Evolutionary conservation across 768 basidiomycete genomes (phyloP).

Genomic region (Lepiota subincarnata): DNA sequence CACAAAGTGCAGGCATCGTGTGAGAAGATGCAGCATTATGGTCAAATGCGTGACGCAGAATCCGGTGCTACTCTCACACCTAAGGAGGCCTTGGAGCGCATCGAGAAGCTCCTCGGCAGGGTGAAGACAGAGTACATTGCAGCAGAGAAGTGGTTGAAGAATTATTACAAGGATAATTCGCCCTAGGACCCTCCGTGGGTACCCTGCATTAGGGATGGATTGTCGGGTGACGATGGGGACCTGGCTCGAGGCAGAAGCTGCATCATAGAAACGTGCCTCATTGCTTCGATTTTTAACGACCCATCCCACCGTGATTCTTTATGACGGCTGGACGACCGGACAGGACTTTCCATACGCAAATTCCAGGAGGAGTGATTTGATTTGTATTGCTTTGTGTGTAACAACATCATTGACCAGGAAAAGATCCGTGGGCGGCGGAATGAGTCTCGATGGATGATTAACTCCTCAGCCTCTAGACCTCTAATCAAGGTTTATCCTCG

Average conservation of each 20-base stretch:
- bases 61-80: conserved; percentile 33
- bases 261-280: conserved; percentile 9
- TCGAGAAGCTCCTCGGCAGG: conserved; percentile 49
- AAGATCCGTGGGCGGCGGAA: conserved; percentile 7
- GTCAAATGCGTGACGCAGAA: conserved; percentile 61
- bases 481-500: conserved; percentile 5
- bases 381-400: conserved; percentile 13
- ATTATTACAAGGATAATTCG: conserved; percentile 29
- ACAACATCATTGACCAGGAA: conserved; percentile 13
- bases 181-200: background rate
- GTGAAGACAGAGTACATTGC: conserved; percentile 66
- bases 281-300: conserved; percentile 11
- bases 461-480: background rate
- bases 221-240: background rate
- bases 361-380: conserved; percentile 9
- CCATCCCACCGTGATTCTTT: conserved; percentile 8
- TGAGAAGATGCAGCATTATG: conserved; percentile 89
- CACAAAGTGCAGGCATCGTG: conserved; percentile 77
- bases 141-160: conserved; percentile 66
- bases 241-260: background rate
- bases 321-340: conserved; percentile 13
- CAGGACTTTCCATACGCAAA: conserved; percentile 12
- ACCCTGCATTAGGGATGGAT: background rate
- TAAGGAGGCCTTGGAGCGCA: conserved; percentile 53
- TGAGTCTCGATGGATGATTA: conserved; percentile 7